phyloP scores from a whole-genome alignment of 257 asterid species.

The Solanum bulbocastanum region DNA sequence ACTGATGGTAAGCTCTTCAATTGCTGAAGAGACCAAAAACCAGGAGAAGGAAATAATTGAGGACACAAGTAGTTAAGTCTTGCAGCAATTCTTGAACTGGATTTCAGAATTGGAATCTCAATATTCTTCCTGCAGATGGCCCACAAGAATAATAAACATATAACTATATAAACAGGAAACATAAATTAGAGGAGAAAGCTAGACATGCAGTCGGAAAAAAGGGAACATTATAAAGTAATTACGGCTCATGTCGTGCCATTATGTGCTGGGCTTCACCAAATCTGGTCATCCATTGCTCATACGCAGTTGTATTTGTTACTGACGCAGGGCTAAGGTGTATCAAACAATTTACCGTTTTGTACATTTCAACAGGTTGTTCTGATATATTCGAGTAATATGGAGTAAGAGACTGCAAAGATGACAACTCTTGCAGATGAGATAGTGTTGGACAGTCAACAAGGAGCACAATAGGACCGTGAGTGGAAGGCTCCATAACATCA shows the following conservation, averaged over 20 bases:
- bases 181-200: background rate
- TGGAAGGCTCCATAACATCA: conserved; percentile 74
- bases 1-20: conserved; percentile 12
- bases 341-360: conserved; percentile 64
- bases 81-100: conserved; percentile 79
- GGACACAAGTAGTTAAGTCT: conserved; percentile 80
- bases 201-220: background rate
- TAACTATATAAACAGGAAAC: background rate
- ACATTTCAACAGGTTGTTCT: conserved; percentile 22
- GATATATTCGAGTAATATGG: conserved; percentile 18
- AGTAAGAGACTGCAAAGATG: conserved; percentile 9
- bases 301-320: conserved; percentile 43
- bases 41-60: conserved; percentile 80
- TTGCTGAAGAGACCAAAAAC: conserved; percentile 51
- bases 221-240: conserved; percentile 4
- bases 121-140: conserved; percentile 18
- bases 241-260: conserved; percentile 93
- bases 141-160: background rate
- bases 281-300: conserved; percentile 72
- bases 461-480: conserved; percentile 71
- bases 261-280: conserved; percentile 84
- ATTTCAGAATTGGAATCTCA: conserved; percentile 69
- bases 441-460: conserved; percentile 85
- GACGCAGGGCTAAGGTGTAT: conserved; percentile 62
- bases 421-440: conserved; percentile 44